These are phyloP conservation scores for Blastobotrys persicus DNA, from an alignment of 1,139 yeast genomes.

Conservation along the genomic window DNA sequence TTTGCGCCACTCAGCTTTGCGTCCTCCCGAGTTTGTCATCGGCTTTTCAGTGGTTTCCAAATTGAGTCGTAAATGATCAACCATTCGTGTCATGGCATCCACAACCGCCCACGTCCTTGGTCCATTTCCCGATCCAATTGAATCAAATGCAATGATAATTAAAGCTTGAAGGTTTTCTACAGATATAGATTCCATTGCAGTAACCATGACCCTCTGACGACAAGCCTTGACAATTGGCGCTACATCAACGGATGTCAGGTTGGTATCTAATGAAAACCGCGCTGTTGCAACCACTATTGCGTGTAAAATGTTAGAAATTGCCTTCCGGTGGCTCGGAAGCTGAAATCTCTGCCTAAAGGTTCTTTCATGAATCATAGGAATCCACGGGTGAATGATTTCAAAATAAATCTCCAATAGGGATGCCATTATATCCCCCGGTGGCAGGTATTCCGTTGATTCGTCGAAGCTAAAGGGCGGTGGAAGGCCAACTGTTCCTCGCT, in stretches of 20 bases:
- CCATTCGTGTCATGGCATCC: constrained; percentile 24
- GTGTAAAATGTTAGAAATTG: constrained; percentile 18
- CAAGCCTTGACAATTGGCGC: constrained; percentile 18
- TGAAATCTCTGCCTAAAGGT: constrained; percentile 16
- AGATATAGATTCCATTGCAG: constrained; percentile 26
- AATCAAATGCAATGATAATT: constrained; percentile 28
- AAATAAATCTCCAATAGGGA: constrained; percentile 19
- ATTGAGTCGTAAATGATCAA: constrained; percentile 25
- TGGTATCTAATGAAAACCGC: constrained; percentile 17
- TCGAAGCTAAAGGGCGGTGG: neutral
- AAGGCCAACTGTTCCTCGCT: neutral
- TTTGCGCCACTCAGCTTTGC: constrained; percentile 20
- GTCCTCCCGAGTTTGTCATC: constrained; percentile 12
- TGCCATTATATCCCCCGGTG: constrained; percentile 15
- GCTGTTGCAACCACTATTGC: constrained; percentile 27
- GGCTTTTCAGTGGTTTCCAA: constrained; percentile 18
- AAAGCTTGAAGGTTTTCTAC: constrained; percentile 29
- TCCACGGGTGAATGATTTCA: constrained; percentile 24
- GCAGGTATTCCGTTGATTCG: constrained; percentile 8
- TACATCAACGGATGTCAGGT: constrained; percentile 11
- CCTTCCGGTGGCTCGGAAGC: constrained; percentile 6
- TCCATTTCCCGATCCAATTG: constrained; percentile 28
- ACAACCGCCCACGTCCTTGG: constrained; percentile 27
- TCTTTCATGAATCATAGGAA: constrained; percentile 22
- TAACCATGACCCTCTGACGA: constrained; percentile 22